These are phyloP conservation scores for Fusarium sarcochroum DNA, from an alignment of 2,329 filamentous ascomycete genomes.

Conservation along the genomic window DNA sequence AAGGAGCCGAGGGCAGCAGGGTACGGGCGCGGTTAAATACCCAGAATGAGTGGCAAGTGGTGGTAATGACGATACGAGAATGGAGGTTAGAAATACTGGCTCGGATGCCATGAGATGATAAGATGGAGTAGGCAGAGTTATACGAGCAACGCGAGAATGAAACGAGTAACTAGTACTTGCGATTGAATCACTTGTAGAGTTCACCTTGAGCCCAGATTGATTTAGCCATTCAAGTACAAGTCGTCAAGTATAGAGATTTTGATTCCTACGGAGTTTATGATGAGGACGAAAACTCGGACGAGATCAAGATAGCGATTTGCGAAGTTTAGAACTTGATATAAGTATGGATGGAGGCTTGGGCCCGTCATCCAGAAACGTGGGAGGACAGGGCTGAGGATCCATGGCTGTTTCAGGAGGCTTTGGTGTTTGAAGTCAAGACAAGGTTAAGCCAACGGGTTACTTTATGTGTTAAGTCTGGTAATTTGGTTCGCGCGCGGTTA, in stretches of 20 bases:
- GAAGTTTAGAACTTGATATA: too few relatives aligned
- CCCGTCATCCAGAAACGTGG: conserved; percentile 7
- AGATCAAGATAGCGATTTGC: too few relatives aligned
- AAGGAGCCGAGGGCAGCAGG: conserved; percentile 20
- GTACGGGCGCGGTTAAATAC: conserved; percentile 39
- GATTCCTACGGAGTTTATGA: not conserved
- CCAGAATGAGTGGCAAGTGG: conserved; percentile 25
- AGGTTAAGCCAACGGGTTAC: not conserved
- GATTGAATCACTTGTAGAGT: conserved; percentile 16
- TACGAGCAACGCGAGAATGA: conserved; percentile 45
- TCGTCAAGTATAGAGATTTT: not conserved
- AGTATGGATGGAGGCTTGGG: not conserved
- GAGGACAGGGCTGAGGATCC: conserved; percentile 22
- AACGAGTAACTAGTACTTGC: conserved; percentile 10
- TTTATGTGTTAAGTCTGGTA: too few relatives aligned
- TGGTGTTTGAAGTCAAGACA: not conserved
- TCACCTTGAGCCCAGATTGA: not conserved
- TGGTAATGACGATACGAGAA: conserved; percentile 38
- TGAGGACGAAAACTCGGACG: too few relatives aligned
- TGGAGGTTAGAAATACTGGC: conserved; percentile 29
- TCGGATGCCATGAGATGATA: conserved; percentile 8
- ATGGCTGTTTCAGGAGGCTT: conserved; percentile 19
- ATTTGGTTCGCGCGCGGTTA: not conserved
- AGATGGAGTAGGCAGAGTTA: conserved; percentile 18
- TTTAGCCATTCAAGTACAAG: not conserved